A percentile compares a stretch with the other conserved stretches of the same genome.
Evolutionary conservation across 208 protist genomes (phyloP).

Genomic region (Novymonas esmeraldas): DNA sequence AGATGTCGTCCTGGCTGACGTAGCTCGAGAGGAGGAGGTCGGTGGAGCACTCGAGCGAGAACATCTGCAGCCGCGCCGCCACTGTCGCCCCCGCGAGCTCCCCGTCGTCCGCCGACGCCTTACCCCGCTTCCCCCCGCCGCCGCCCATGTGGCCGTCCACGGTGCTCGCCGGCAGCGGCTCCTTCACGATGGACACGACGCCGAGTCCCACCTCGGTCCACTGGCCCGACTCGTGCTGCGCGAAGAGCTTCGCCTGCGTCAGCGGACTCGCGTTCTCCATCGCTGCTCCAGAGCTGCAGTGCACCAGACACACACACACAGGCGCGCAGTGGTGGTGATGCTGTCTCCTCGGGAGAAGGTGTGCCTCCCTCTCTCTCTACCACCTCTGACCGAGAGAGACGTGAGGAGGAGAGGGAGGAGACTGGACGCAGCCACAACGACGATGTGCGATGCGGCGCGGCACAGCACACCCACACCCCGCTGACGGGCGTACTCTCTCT

Average conservation of each 20-base stretch:
- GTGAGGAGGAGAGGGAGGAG: no score
- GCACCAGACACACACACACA: not conserved
- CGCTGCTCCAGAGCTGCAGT: no score
- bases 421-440: no score
- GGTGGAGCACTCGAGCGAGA: conserved; percentile 46
- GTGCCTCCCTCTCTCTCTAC: no score
- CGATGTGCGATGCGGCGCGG: no score
- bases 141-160: conserved; percentile 3
- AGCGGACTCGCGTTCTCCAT: conserved; percentile 37
- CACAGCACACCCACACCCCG: no score
- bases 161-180: conserved; percentile 6
- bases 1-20: conserved; percentile 62
- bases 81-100: not conserved
- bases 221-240: conserved; percentile 37
- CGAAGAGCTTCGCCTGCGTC: conserved; percentile 82
- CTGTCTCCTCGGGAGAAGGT: no score
- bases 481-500: no score
- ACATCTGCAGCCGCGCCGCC: conserved; percentile 47
- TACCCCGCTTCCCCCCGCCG: conserved; percentile 21
- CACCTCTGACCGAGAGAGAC: no score
- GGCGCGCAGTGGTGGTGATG: no score
- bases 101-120: conserved; percentile 26
- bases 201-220: conserved; percentile 79
- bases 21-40: conserved; percentile 74
- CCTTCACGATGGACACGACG: conserved; percentile 42